Evolutionary conservation across 1,139 yeast genomes (phyloP), one percentile per base, ranked within the genome.

Genomic region (Candida gigantensis): DNA sequence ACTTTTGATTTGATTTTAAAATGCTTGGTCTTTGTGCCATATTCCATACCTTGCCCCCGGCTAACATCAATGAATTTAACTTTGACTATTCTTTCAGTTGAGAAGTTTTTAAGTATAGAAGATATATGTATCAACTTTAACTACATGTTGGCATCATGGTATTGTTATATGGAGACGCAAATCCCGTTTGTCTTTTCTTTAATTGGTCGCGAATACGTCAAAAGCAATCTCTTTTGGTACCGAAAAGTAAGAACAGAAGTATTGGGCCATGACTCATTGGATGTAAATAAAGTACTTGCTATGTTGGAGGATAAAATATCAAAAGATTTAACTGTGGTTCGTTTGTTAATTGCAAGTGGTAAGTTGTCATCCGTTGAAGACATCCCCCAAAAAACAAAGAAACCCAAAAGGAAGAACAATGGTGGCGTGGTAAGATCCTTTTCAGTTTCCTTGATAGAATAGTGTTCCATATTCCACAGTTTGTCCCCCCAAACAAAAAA

Each of bases 111-210:
- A 6, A 23, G 28, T 3, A 31, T 52, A 5, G 37, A 40, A 6
- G 40, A 47, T 3, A 25, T 61, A n/a, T 29, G 51, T 10, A 42
- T 43, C 6, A 50, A 52, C n/a, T 44, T 65, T 24, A 58, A 67
- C 38, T 64, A 66, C 38, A 47, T 60, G 33, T 41, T 65, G 30
- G 42, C 48, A 3, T 58, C 69, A 1, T 50, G 65, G 45, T 30
- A 62, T 6, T 12, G 68, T 16, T 49, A 61, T 14, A 45, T 64
- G 18, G 75, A 69, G 43, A 40, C 35, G 28, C 36, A 39, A 29
- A 58, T 47, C 32, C 76, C 76, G 1, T 51, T 66, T 11, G 57
- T 65, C 2, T 68, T 68, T 39, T 66, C 73, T n/a, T 51, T 47
- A 18, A 55, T 58, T 39, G 72, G 72, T 1, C 49, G 74, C 21